Conservation (phyloP, 2,329 filamentous ascomycete genomes). For the Cercospora sesami region DNA sequence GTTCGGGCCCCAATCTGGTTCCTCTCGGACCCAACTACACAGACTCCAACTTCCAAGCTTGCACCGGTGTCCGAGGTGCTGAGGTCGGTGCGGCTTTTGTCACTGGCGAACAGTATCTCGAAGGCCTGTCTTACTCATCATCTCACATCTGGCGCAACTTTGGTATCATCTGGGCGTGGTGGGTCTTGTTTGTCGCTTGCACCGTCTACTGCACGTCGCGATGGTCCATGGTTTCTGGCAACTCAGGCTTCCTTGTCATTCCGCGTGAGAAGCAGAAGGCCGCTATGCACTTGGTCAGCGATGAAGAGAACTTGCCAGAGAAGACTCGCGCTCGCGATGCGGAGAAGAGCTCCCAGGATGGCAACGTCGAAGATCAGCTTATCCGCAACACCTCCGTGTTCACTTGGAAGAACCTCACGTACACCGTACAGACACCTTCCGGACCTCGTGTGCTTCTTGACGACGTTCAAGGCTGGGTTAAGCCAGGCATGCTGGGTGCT, state of each 20-base stretch:
- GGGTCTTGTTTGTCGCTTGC: constrained; percentile 58
- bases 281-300: constrained; percentile 25
- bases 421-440: constrained; percentile 61
- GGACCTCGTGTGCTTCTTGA: constrained; percentile 54
- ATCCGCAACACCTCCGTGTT: constrained; percentile 68
- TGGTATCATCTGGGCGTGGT: constrained; percentile 67
- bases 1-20: constrained; percentile 49
- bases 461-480: constrained; percentile 69
- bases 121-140: constrained; percentile 50
- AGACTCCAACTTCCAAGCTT: constrained; percentile 38
- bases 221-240: constrained; percentile 53
- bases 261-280: constrained; percentile 59
- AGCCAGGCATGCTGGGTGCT: constrained; percentile 73
- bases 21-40: constrained; percentile 44
- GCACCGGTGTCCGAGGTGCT: constrained; percentile 57
- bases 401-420: constrained; percentile 84
- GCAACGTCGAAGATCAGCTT: constrained; percentile 39
- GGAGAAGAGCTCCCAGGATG: constrained; percentile 15
- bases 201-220: constrained; percentile 59
- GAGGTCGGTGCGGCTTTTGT: constrained; percentile 56
- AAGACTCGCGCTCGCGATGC: constrained; percentile 14
- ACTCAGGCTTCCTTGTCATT: constrained; percentile 52
- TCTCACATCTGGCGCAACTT: constrained; percentile 57
- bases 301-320: constrained; percentile 25
- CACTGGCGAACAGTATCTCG: constrained; percentile 62